phyloP scores from a whole-genome alignment of 768 basidiomycete genomes.

The Amanita muscaria region DNA sequence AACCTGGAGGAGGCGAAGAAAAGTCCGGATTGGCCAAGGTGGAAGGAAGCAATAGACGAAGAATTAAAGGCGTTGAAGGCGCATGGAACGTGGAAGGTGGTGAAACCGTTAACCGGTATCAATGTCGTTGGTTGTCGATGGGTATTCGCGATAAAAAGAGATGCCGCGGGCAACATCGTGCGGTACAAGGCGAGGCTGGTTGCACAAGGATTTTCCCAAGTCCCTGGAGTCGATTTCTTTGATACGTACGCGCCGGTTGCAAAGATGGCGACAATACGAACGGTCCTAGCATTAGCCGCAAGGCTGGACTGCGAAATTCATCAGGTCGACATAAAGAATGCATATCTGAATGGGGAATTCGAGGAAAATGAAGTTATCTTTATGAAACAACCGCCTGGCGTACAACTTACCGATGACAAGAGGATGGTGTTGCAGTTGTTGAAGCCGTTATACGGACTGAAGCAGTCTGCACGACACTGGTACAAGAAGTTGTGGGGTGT shows the following conservation, averaged over 20 bases:
- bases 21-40: slow-evolving; percentile 13
- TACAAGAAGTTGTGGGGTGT: neutral
- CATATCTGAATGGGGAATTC: too few species aligned
- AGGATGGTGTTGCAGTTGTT: slow-evolving; percentile 5
- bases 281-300: slow-evolving; percentile 17
- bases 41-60: slow-evolving; percentile 13
- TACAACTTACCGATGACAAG: slow-evolving; percentile 4
- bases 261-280: slow-evolving; percentile 12
- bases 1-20: slow-evolving; percentile 8
- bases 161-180: slow-evolving; percentile 19
- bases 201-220: too few species aligned
- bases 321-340: slow-evolving; percentile 9
- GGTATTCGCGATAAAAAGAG: slow-evolving; percentile 23
- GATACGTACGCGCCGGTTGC: slow-evolving; percentile 12
- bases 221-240: slow-evolving; percentile 24
- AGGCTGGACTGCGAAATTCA: neutral
- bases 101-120: slow-evolving; percentile 8
- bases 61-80: slow-evolving; percentile 14
- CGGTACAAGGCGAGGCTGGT: slow-evolving; percentile 27
- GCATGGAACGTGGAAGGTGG: slow-evolving; percentile 16
- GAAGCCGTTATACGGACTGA: slow-evolving; percentile 8
- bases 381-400: slow-evolving; percentile 23
- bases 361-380: slow-evolving; percentile 27
- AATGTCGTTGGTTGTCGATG: slow-evolving; percentile 16
- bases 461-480: slow-evolving; percentile 6